These are phyloP conservation scores for Nothophytophthora sp. DNA, from an alignment of 352 stramenopile species.

Conservation along the genomic window DNA sequence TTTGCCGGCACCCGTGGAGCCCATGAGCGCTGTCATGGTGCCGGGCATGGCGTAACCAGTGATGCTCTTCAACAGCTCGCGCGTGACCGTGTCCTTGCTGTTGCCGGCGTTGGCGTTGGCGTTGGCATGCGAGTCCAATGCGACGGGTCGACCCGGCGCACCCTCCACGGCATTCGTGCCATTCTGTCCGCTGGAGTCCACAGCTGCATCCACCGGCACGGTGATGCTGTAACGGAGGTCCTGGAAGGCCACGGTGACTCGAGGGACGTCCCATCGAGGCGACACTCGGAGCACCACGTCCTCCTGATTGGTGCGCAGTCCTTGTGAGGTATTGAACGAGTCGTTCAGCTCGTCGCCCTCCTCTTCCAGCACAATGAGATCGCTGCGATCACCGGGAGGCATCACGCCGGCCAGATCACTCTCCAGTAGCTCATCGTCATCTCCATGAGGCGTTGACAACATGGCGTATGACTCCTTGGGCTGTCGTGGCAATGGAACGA, in stretches of 20 bases:
- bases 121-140: constrained; percentile 42
- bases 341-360: constrained; percentile 6
- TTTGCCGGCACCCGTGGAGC: constrained; percentile 38
- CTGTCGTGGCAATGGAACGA: constrained; percentile 8
- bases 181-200: constrained; percentile 7
- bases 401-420: constrained; percentile 23
- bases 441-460: constrained; percentile 26
- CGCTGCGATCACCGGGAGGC: constrained; percentile 4
- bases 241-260: constrained; percentile 48
- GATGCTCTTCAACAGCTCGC: constrained; percentile 37
- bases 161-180: constrained; percentile 11
- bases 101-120: constrained; percentile 29
- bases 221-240: constrained; percentile 40
- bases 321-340: constrained; percentile 26
- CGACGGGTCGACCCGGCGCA: constrained; percentile 18
- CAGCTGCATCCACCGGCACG: constrained; percentile 13
- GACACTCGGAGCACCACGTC: constrained; percentile 21
- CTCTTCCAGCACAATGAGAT: constrained; percentile 7
- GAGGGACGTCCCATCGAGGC: constrained; percentile 27
- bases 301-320: constrained; percentile 14
- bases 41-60: constrained; percentile 36
- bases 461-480: constrained; percentile 39
- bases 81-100: constrained; percentile 7
- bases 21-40: constrained; percentile 45
- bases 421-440: constrained; percentile 26